Base-by-base conservation (phyloP, 441 rosid species). In the Populus hybrid region DNA sequence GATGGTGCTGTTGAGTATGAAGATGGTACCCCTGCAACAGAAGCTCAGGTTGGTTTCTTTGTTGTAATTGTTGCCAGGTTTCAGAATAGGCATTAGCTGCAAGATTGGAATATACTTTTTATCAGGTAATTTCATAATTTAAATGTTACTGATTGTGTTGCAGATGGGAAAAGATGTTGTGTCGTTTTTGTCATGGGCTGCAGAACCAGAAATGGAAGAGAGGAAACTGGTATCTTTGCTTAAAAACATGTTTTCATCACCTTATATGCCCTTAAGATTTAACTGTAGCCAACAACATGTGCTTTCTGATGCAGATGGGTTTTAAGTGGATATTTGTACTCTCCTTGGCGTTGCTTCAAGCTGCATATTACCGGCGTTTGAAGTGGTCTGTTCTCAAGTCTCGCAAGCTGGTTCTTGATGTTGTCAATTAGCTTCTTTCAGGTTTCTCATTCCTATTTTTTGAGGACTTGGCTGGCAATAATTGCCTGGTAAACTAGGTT, bases 201-300 rank as follows among this genome's bases (percentile, higher is more conserved):
- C 99, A 23, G 99, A 97, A 78, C 99, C 99, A 21, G 99, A 97
- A 88, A 93, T 97, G 99, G 99, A 97, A 86, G 99, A 97, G 83
- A 89, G 99, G 84, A 95, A 97, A 82, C 80, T 95, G 97, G 99
- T 97, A 88, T 9, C 72, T 74, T 42, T 8, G 38, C 74, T 64
- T 71, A 14, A 71, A 29, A 18, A 72, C 64, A 42, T 65, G 59
- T 29, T 74, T 69, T 1, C 12, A 10, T 18, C 64, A 64, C 50
- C 72, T 70, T n/a, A n/a, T 20, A 31, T 61, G 24, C 77, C 40
- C 73, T 24, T 0, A 29, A 33, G 35, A 61, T 8, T 65, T 68
- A 31, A 36, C 38, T 75, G 26, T 18, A 11, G 12, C 69, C 68
- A 7, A 79, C 38, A 24, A 28, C 68, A 50, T 76, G 11, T 59